Evolutionary conservation across 1,284 basidiomycete genomes (phyloP).

Genomic region (Macrocystidia cucumis): DNA sequence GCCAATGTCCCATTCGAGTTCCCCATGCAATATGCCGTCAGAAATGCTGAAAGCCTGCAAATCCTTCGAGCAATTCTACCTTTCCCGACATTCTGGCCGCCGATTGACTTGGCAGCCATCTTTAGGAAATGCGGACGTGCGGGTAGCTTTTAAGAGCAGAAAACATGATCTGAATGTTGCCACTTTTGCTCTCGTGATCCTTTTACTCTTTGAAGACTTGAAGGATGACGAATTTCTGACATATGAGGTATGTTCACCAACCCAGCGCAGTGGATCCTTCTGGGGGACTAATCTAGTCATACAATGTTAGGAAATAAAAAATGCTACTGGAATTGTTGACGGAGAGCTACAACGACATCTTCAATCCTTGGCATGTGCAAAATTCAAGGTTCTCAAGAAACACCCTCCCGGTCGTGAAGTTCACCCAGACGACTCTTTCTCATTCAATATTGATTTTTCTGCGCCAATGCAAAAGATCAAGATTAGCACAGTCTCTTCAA

Average conservation of each 20-base stretch:
- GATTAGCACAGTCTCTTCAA: slow-evolving; percentile 85
- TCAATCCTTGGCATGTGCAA: slow-evolving; percentile 96
- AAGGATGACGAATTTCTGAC: slow-evolving; percentile 63
- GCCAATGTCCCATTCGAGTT: slow-evolving; percentile 67
- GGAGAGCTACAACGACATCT: slow-evolving; percentile 84
- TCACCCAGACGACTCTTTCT: slow-evolving; percentile 70
- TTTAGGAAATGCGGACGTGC: slow-evolving; percentile 90
- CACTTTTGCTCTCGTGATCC: slow-evolving; percentile 84
- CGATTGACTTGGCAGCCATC: slow-evolving; percentile 91
- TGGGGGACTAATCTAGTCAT: slow-evolving; percentile 6
- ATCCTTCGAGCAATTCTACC: slow-evolving; percentile 88
- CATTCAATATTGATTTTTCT: slow-evolving; percentile 83
- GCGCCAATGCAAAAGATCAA: slow-evolving; percentile 87
- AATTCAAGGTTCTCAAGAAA: slow-evolving; percentile 90
- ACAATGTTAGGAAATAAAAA: slow-evolving; percentile 50
- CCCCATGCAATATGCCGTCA: slow-evolving; percentile 63
- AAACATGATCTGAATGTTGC: slow-evolving; percentile 92
- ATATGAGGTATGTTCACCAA: slow-evolving; percentile 49
- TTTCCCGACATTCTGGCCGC: slow-evolving; percentile 83
- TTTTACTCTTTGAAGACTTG: slow-evolving; percentile 82
- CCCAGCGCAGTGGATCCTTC: slow-evolving; percentile 6
- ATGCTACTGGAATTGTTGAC: slow-evolving; percentile 71
- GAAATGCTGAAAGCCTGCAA: slow-evolving; percentile 58
- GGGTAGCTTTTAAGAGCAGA: slow-evolving; percentile 72
- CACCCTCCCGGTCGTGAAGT: slow-evolving; percentile 87